Percentiles rank a stretch among this genome's conserved stretches.
Conservation (phyloP, 768 basidiomycete species). For the Nevesoporus exiguus region DNA sequence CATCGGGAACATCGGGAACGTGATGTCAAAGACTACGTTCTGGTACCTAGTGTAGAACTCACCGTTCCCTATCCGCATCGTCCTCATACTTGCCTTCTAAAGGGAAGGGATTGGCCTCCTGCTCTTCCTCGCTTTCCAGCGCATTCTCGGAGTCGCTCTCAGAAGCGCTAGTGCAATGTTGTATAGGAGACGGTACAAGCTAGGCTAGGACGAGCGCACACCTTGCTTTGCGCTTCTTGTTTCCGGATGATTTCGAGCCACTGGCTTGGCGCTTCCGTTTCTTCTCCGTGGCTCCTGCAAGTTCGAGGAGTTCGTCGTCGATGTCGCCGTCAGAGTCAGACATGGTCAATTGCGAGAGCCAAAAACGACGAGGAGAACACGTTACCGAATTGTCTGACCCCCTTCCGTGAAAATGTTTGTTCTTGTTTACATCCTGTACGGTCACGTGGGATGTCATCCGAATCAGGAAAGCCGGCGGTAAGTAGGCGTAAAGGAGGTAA, state of each 20-base stretch:
- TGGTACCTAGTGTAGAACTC: constrained; percentile 37
- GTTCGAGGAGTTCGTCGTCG: constrained; percentile 74
- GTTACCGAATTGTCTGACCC: background rate
- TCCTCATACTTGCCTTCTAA: constrained; percentile 89
- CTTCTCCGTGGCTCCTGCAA: constrained; percentile 67
- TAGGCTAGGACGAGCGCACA: constrained; percentile 36
- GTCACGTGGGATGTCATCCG: constrained; percentile 15
- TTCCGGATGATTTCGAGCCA: constrained; percentile 39
- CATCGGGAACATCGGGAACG: constrained; percentile 6
- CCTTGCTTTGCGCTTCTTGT: constrained; percentile 73
- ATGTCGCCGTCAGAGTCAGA: constrained; percentile 52
- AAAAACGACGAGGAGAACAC: constrained; percentile 2
- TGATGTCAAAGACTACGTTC: constrained; percentile 28
- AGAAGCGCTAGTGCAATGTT: constrained; percentile 31
- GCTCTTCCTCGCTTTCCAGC: constrained; percentile 61
- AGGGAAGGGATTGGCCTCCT: constrained; percentile 69
- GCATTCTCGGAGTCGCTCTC: constrained; percentile 49
- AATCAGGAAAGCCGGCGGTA: constrained; percentile 1
- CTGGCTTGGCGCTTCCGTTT: constrained; percentile 60
- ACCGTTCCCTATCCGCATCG: constrained; percentile 80
- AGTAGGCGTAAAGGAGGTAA: background rate
- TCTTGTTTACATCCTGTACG: constrained; percentile 15
- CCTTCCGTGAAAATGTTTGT: constrained; percentile 14
- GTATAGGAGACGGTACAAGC: background rate
- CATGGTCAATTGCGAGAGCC: constrained; percentile 29